These are phyloP conservation scores for Annulohypoxylon bovei DNA, from an alignment of 495 filamentous ascomycete species.

Conservation along the genomic window DNA sequence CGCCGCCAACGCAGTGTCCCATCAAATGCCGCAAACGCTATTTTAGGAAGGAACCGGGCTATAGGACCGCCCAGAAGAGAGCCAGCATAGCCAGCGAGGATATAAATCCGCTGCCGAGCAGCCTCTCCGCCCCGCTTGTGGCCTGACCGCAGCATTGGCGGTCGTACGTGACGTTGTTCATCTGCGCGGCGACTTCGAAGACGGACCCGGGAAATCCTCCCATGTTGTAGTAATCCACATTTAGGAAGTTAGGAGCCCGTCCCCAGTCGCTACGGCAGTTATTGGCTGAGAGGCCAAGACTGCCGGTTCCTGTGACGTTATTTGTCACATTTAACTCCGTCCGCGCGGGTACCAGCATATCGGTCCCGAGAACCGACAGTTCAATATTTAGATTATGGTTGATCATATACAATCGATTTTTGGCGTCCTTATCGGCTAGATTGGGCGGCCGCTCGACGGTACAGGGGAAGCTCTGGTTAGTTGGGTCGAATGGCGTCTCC, in stretches of 20 bases:
- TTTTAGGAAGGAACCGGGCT: background rate
- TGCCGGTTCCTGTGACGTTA: slow-evolving; percentile 69
- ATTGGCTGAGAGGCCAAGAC: slow-evolving; percentile 73
- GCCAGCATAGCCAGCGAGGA: slow-evolving; percentile 15
- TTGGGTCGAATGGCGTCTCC: slow-evolving; percentile 80
- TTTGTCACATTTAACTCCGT: slow-evolving; percentile 75
- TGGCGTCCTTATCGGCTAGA: slow-evolving; percentile 60
- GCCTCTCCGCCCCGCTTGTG: slow-evolving; percentile 38
- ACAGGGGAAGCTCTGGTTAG: slow-evolving; percentile 72
- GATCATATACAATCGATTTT: slow-evolving; percentile 80
- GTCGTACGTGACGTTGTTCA: slow-evolving; percentile 87
- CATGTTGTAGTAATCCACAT: slow-evolving; percentile 89
- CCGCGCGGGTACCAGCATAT: slow-evolving; percentile 79
- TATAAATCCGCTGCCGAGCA: slow-evolving; percentile 9
- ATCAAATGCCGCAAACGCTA: background rate
- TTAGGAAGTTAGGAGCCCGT: slow-evolving; percentile 82
- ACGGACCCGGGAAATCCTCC: slow-evolving; percentile 79
- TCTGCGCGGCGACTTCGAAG: slow-evolving; percentile 85
- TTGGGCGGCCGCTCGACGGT: slow-evolving; percentile 73
- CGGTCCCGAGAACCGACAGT: slow-evolving; percentile 66
- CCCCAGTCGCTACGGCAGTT: slow-evolving; percentile 76
- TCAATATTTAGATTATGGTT: slow-evolving; percentile 92
- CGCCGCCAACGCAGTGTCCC: slow-evolving; percentile 30
- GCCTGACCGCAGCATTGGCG: slow-evolving; percentile 73
- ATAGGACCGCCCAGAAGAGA: slow-evolving; percentile 32